Base-by-base conservation (phyloP, 2,329 filamentous ascomycete species). In the Verticillium alfalfae region DNA sequence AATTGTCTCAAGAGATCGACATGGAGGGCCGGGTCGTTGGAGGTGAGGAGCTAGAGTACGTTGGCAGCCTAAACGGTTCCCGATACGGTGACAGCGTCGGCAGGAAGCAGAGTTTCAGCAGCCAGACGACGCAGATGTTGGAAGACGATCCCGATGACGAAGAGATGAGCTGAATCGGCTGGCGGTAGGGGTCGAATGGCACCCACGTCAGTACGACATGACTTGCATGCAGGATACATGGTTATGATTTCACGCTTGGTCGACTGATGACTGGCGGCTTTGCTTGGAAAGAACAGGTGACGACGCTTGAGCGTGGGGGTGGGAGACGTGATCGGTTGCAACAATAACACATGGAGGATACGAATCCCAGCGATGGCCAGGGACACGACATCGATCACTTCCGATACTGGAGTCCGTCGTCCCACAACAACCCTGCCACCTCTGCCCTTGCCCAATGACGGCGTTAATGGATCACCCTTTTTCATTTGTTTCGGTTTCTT, bases 1-100 rank as follows among this genome's bases (percentile, higher is more conserved):
- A 97, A 70, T 84, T 99, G 10, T 96, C 92, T 60, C 92, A 97
- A 74, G 93, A 97, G 72, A 91, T 97, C 54, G 93, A 97, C 74
- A 90, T 88, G 69, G 95, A 98, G 70, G 93, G 93, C n/a, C 85
- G 94, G 34, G 89, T 99, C 7, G 84, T 98, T 6, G 90, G 90
- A 60, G 94, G 94, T 54, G 91, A 96, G 65, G 93, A 97, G 73
- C 79, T 96, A 16, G 82, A 85, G 69, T 85, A 80, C 63, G 81
- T 81, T 16, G 79, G 79, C 66, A 84, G 81, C 64, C 70, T 78
- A 52, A 78, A 79, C 69, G 79, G 79, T 34, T 75, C 76, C 34
- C 76, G 81, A 18, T 84, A 76, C 60, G 74, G 76, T n/a, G 79
- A 79, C 56, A 70, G 70, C 6, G 69, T 69, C 60, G 71, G 71